Evolutionary conservation across 371 early-diverging fungal genomes (phyloP), one percentile per base, ranked within the genome.

Genomic region (Apophysomyces trapeziformis): DNA sequence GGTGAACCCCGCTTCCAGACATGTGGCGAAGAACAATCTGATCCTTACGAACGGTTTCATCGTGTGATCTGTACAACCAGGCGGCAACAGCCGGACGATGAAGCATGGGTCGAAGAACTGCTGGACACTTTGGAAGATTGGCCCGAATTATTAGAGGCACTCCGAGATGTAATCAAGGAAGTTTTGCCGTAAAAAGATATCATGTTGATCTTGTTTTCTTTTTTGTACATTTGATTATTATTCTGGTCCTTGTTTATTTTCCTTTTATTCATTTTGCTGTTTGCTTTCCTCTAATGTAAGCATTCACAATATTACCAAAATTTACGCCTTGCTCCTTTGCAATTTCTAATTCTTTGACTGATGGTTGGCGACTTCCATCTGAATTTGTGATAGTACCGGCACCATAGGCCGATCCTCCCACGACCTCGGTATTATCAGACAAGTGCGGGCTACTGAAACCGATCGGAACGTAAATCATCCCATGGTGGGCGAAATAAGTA

Each of bases 401-500:
- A 54, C 70, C 70, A 38, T 66, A 70, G 2, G 92, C 83, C 36
- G 82, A 77, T 0, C 89, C 91, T 59, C 91, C 91, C 32, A 73
- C 58, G 12, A 73, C 64, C 45, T 73, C 69, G 1, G 67, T 59
- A 44, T 61, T 67, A 44, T 69, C 68, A 44, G 38, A 67, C 59
- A 73, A 43, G 32, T 67, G 26, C 1, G 77, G 60, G 65, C 70
- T 75, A n/a, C 67, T 60, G 58, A 76, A 85, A 6, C 89, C 89
- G 44, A 89, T 59, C 8, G 93, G 91, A 7, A 92, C 90, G 58
- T 80, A 93, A 58, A 80, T 74, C 61, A 93, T 84, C 12, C 93
- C 94, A 64, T 89, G 91, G 75, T 93, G 92, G n/a, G 78, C 85
- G 32, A 90, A 77, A 65, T 77, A 79, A 12, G 87, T 77, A 41